phyloP scores from a whole-genome alignment of 2,329 filamentous ascomycete species.

The Elsinoe australis region DNA sequence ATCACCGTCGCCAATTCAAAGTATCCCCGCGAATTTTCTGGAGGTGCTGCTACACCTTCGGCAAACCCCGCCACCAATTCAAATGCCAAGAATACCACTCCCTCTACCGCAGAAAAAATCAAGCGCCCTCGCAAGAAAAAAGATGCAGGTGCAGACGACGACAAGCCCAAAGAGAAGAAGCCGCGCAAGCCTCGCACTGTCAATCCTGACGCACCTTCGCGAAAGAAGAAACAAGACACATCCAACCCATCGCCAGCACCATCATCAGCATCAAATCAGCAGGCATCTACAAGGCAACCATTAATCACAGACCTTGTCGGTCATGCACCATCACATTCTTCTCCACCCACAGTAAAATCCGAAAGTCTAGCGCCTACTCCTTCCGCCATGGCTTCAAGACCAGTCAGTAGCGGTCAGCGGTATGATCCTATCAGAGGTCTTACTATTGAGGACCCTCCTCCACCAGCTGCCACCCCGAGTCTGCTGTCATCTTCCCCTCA shows the following conservation, averaged over 20 bases:
- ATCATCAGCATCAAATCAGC: conserved; percentile 25
- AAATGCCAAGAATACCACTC: conserved; percentile 28
- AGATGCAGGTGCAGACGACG: conserved; percentile 31
- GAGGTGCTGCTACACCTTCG: conserved; percentile 28
- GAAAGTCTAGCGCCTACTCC: conserved; percentile 26
- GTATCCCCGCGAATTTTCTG: conserved; percentile 25
- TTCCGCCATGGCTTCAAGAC: conserved; percentile 41
- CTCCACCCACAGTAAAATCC: conserved; percentile 13
- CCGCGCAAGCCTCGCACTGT: conserved; percentile 39
- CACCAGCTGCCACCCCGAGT: conserved; percentile 24
- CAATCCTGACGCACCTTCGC: conserved; percentile 41
- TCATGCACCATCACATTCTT: conserved; percentile 22
- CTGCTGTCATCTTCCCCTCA: conserved; percentile 28
- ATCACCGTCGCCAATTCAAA: conserved; percentile 24
- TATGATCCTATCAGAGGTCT: conserved; percentile 81
- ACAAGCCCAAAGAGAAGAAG: conserved; percentile 35
- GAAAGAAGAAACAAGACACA: conserved; percentile 41
- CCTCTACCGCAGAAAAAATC: conserved; percentile 27
- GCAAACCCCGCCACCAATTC: conserved; percentile 32
- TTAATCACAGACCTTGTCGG: conserved; percentile 37
- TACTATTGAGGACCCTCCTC: conserved; percentile 34
- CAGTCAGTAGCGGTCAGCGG: conserved; percentile 65
- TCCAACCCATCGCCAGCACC: conserved; percentile 5
- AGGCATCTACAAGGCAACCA: conserved; percentile 29
- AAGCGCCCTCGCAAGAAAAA: conserved; percentile 36